Evolutionary conservation across 768 basidiomycete species (phyloP), one percentile per base, ranked within the genome.

Genomic region (Boletus rufocinnamomeus): DNA sequence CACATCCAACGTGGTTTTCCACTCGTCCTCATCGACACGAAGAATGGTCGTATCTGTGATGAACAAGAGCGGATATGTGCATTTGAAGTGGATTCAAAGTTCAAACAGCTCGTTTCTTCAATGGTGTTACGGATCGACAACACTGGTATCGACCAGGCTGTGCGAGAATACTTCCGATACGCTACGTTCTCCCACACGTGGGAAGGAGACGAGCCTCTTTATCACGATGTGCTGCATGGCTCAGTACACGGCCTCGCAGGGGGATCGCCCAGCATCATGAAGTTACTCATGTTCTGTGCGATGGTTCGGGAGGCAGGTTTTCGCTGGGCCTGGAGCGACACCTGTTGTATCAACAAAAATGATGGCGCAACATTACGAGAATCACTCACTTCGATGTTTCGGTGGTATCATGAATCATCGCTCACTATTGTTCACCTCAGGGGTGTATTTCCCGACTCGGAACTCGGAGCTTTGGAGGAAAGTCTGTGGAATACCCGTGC

Each of bases 381-480:
- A 37, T 72, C 70, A 34, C 56, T 71, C 2, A 54, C 51, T 6
- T 70, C 70, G 0, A 72, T 71, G 70, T 72, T 64, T 34, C 51
- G 52, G 47, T 71, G 70, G 70, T 71, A 72, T 43, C 57, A 63
- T 11, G 44, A 57, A 16, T 69, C 69, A 2, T 58, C 69, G 6
- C 56, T 71, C 41, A 70, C 69, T 1, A 13, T 66, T n/a, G 64
- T 67, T 44, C 62, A 67, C 35, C 66, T 71, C 30, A 46, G 47
- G 3, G 64, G 60, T 10, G 64, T 68, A 46, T 40, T 44, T 10
- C 21, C 58, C 8, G 55, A 50, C 44, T 50, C 52, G 21, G 51
- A 54, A 10, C 59, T 56, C 7, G 54, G 58, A 14, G 54, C 53
- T 23, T 40, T 71, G 34, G 28, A 19, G 6, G 28, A 6, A 10